A percentile compares a stretch with the other conserved stretches of the same genome.
These are phyloP conservation scores for Aureobasidium sp. DNA, from an alignment of 2,329 filamentous ascomycete species.

Conservation along the genomic window DNA sequence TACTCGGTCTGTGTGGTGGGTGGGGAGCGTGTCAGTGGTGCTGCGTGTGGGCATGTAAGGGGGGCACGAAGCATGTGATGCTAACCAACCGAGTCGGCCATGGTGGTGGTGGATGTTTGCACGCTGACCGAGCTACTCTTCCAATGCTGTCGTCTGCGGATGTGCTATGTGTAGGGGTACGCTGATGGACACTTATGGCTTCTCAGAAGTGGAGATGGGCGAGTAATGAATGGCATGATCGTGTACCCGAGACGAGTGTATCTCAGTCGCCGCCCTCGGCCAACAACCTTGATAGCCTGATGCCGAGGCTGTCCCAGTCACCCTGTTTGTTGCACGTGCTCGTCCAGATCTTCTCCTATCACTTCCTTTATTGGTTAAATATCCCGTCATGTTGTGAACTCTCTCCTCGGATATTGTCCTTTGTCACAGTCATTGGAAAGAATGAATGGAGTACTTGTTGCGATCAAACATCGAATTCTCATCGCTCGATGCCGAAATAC, in stretches of 20 bases:
- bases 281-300: slow-evolving; percentile 9
- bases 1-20: slow-evolving; percentile 60
- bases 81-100: slow-evolving; percentile 26
- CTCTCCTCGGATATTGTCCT: no score
- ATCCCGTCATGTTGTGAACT: background rate
- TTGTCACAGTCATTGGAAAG: no score
- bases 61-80: slow-evolving; percentile 3
- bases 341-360: background rate
- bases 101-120: slow-evolving; percentile 6
- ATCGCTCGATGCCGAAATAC: no score
- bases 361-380: background rate
- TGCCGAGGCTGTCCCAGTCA: slow-evolving; percentile 1
- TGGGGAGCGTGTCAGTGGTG: background rate
- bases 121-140: background rate
- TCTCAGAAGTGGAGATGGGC: background rate
- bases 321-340: background rate
- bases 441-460: no score
- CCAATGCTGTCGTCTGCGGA: background rate
- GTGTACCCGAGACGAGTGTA: slow-evolving; percentile 3
- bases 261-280: slow-evolving; percentile 1
- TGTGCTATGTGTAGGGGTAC: background rate
- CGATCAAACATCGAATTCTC: no score
- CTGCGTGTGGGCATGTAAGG: background rate
- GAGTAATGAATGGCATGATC: slow-evolving; percentile 1
- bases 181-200: background rate